Evolutionary conservation across 2,329 filamentous ascomycete genomes (phyloP).

Genomic region (Pyrenophora seminiperda): DNA sequence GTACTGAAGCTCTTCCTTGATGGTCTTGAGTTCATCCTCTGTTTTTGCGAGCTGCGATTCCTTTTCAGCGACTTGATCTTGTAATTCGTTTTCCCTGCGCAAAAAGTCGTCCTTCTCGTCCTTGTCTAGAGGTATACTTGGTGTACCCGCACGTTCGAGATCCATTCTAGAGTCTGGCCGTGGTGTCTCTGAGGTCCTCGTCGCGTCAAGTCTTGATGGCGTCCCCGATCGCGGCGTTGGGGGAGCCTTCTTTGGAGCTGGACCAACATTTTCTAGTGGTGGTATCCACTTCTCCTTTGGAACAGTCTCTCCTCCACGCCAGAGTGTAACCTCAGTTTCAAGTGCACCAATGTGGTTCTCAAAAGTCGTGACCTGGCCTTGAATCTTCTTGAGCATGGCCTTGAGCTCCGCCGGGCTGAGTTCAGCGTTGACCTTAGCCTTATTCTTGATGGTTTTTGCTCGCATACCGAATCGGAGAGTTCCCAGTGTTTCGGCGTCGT

Average conservation of each 20-base stretch:
- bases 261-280: constrained; percentile 62
- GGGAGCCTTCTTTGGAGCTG: constrained; percentile 55
- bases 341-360: constrained; percentile 82
- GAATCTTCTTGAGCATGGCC: constrained; percentile 86
- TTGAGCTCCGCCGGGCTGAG: constrained; percentile 96
- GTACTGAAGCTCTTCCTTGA: constrained; percentile 82
- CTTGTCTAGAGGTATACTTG: constrained; percentile 86
- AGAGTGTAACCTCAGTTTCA: constrained; percentile 82
- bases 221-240: constrained; percentile 63
- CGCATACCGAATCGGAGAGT: constrained; percentile 94
- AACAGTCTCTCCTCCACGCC: constrained; percentile 86
- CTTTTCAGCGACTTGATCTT: constrained; percentile 93
- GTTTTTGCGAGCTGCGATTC: constrained; percentile 79
- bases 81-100: constrained; percentile 91
- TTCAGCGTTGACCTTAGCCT: constrained; percentile 99
- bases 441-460: constrained; percentile 99
- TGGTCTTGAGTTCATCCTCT: constrained; percentile 80
- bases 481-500: constrained; percentile 90
- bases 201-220: constrained; percentile 61
- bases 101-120: constrained; percentile 97
- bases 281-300: constrained; percentile 88
- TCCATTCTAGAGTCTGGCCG: constrained; percentile 70
- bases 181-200: constrained; percentile 47
- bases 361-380: constrained; percentile 85
- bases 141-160: constrained; percentile 80